Evolutionary conservation across 2,329 filamentous ascomycete genomes (phyloP), one percentile per base, ranked within the genome.

Genomic region (Fusarium denticulatum): DNA sequence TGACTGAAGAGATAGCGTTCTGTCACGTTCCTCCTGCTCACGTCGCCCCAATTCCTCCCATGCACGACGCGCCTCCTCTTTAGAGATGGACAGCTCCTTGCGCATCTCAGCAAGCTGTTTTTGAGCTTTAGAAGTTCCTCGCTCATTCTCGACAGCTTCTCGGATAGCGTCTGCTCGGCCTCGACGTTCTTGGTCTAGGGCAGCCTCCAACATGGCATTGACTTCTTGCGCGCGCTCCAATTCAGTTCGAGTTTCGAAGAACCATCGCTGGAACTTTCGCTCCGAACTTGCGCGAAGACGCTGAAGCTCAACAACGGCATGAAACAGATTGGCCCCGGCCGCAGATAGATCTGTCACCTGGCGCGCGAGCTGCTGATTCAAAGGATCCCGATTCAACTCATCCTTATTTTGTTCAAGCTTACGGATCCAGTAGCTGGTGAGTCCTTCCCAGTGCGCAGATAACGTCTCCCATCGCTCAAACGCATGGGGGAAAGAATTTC

Each of bases 341-440:
- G 96, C 96, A 32, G 96, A 98, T n/a, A 99, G 87, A 80, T 99
- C 96, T 0, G 94, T 97, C 60, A 99, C 96, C 81, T 99, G 96
- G 37, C 96, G 92, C 16, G 95, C 94, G 78, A 98, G 90, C 79
- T 98, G 95, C 68, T 95, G 91, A 52, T 92, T 95, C 32, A 98
- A 85, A 0, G 96, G 94, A 75, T 97, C 94, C 18, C 91, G 88
- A 73, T 93, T 91, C 43, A 97, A 89, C 74, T 97, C 95, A 60
- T 95, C 92, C 34, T 93, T 93, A 80, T 97, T 97, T 80, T 96
- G 91, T 82, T 99, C 94, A 13, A 99, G 86, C 76, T 95, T 92
- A 52, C 94, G 93, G 73, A 99, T 96, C 96, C 96, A 99, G 83
- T 97, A 98, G 67, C 94, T 96, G 0, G 96, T 98, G 67, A 99